Evolutionary conservation across 805 yeast genomes (phyloP).

Genomic region (Saturnispora besseyi): DNA sequence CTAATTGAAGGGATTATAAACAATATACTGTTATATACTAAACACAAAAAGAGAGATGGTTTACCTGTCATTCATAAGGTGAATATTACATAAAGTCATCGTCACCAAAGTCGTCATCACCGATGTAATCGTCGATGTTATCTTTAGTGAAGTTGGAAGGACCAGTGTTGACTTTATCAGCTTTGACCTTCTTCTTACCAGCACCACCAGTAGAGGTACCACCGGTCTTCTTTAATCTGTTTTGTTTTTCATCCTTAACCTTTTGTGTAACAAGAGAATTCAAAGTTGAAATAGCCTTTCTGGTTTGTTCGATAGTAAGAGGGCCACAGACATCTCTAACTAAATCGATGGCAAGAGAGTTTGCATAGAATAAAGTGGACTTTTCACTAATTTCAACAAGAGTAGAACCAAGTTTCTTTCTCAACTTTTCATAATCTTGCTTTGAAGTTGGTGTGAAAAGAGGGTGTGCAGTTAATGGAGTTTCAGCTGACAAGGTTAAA

Average conservation of each 20-base stretch:
- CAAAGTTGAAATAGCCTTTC: conserved; percentile 80
- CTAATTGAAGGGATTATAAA: neutral
- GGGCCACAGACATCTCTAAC: conserved; percentile 81
- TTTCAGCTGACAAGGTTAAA: conserved; percentile 40
- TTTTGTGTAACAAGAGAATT: conserved; percentile 76
- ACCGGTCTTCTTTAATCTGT: conserved; percentile 70
- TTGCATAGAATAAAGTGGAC: conserved; percentile 59
- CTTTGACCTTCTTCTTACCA: conserved; percentile 87
- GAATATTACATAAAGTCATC: conserved; percentile 67
- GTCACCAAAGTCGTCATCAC: conserved; percentile 61
- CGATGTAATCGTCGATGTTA: conserved; percentile 42
- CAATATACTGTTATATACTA: neutral
- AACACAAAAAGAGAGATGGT: neutral
- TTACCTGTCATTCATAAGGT: neutral
- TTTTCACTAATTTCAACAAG: conserved; percentile 52
- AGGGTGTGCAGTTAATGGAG: conserved; percentile 70
- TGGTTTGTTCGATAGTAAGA: conserved; percentile 66
- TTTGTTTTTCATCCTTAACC: conserved; percentile 82
- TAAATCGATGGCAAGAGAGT: conserved; percentile 73
- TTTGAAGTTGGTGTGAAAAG: conserved; percentile 75
- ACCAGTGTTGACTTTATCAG: conserved; percentile 57
- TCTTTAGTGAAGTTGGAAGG: conserved; percentile 52
- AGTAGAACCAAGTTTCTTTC: conserved; percentile 60
- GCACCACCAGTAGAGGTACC: conserved; percentile 90
- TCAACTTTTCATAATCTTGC: conserved; percentile 67